Evolutionary conservation across 805 yeast species (phyloP).

Genomic region (Debaryomyces maramus): DNA sequence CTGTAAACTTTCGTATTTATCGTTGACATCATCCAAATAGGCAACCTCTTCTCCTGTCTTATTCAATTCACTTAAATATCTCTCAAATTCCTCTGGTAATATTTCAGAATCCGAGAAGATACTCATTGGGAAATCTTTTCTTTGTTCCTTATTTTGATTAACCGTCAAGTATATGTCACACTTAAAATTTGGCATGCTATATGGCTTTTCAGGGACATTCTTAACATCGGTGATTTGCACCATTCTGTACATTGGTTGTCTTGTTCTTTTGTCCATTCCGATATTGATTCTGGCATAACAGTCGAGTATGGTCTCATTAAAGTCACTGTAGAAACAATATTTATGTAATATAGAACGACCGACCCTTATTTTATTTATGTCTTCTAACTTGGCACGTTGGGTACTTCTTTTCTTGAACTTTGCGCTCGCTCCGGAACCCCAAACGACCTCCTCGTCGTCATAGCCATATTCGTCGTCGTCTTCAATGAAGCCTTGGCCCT

Average conservation of each 20-base stretch:
- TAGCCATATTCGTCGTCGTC: slow-evolving; percentile 35
- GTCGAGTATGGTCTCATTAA: slow-evolving; percentile 66
- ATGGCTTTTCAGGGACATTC: slow-evolving; percentile 40
- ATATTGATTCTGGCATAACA: slow-evolving; percentile 83
- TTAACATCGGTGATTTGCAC: slow-evolving; percentile 74
- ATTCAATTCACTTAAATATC: slow-evolving; percentile 61
- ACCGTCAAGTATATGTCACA: slow-evolving; percentile 62
- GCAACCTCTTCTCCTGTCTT: slow-evolving; percentile 62
- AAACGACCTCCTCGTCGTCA: slow-evolving; percentile 33
- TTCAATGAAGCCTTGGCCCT: slow-evolving; percentile 38
- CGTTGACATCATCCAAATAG: slow-evolving; percentile 59
- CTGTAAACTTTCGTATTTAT: slow-evolving; percentile 62
- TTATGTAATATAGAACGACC: slow-evolving; percentile 77
- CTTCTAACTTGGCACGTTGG: slow-evolving; percentile 54
- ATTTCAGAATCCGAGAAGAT: slow-evolving; percentile 78
- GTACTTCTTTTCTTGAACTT: slow-evolving; percentile 24
- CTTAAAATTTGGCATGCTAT: slow-evolving; percentile 42
- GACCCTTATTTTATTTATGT: slow-evolving; percentile 69
- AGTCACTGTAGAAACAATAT: slow-evolving; percentile 80
- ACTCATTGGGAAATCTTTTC: slow-evolving; percentile 73
- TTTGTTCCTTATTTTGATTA: slow-evolving; percentile 75
- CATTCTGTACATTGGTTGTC: slow-evolving; percentile 72
- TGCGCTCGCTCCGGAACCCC: slow-evolving; percentile 30
- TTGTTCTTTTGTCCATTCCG: slow-evolving; percentile 64
- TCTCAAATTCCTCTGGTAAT: slow-evolving; percentile 67